Conservation (phyloP, 192 early-diverging fungal genomes). For the Chytriomyces hyalinus region DNA sequence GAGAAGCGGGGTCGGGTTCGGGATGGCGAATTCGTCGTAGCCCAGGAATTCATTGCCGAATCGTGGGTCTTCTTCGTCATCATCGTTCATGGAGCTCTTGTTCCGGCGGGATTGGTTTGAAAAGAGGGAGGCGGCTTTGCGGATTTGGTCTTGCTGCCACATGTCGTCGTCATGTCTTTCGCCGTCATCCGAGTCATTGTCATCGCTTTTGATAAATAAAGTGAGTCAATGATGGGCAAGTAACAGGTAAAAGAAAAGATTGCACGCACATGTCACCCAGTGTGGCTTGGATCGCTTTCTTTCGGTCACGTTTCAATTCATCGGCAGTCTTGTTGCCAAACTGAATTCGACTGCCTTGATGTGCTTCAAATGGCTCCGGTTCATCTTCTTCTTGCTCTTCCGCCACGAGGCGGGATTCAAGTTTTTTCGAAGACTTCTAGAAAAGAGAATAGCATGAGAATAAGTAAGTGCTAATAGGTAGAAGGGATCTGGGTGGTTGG, state of each 20-base stretch:
- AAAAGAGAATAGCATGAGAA: not conserved
- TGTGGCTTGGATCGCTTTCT: conserved; percentile 16
- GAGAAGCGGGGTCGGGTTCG: not conserved
- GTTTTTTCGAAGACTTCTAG: not conserved
- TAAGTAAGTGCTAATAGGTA: too few species aligned
- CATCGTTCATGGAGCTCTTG: not conserved
- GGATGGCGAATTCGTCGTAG: conserved; percentile 5
- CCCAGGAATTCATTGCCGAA: not conserved
- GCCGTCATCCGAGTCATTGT: conserved; percentile 1
- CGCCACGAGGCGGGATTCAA: conserved; percentile 34
- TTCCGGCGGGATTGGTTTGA: not conserved
- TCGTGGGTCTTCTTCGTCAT: not conserved
- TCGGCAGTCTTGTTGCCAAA: conserved; percentile 32
- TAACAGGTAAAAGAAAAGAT: too few species aligned
- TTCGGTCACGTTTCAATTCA: conserved; percentile 18
- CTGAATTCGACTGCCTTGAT: conserved; percentile 24
- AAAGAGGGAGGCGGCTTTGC: conserved; percentile 16
- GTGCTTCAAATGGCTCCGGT: conserved; percentile 33
- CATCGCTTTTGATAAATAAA: too few species aligned
- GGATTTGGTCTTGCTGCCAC: conserved; percentile 29
- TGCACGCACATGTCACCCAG: conserved; percentile 19
- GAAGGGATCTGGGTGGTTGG: too few species aligned
- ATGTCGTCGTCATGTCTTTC: conserved; percentile 18
- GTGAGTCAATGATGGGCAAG: too few species aligned
- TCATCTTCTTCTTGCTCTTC: conserved; percentile 37